Base-by-base conservation (phyloP, 2,329 filamentous ascomycete species). In the Calonectria ilicicola region DNA sequence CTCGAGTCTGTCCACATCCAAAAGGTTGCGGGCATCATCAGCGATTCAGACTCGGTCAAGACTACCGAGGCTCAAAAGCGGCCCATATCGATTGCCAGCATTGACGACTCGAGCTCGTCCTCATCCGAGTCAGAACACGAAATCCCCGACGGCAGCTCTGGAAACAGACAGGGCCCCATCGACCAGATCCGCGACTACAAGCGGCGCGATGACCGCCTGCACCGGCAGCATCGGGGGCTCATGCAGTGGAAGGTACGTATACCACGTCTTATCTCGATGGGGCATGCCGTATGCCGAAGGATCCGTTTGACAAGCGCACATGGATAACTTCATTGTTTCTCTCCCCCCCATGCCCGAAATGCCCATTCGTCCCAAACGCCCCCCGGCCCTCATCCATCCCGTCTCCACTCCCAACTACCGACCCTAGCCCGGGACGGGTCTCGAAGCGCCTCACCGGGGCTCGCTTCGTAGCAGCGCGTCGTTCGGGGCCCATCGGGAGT, bases 201-300 rank as follows among this genome's bases (percentile, higher is more conserved):
- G 79, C 85, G 87, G 70, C 86, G 91, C 76, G 85, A 88, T 74
- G 90, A 89, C 81, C 87, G 89, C 72, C 83, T 93, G 74, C 92
- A 94, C 81, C 85, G 92, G 62, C 89, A 90, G 79, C 91, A 95
- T 78, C 84, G 91, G 26, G 93, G 93, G 0, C 80, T 93, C 47
- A 95, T 95, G 93, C 93, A 95, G 83, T 95, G 92, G 91, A 85
- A 85, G 81, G 83, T 84, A 76, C 77, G 82, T 67, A 65, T 38
- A 17, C 21, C 17, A 27, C 35, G 46, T 67, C 72, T 32, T 65
- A 46, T 62, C 21, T 60, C n/a, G 14, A 53, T 65, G 42, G 21
- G 23, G 29, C 21, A 35, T 38, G 21, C 47, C 27, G 14, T 29
- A 19, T 56, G 38, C 62, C 49, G 51, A 42, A 62, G 56, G 32